These are phyloP conservation scores for Arabidopsis thaliana DNA, from an alignment of 345 rosid species.

Conservation along the genomic window TAIR10.1 NC_003075.7:15588001-15588500, in stretches of 20 bases:
- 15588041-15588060: constrained; percentile 37
- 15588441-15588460: background rate
- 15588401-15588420: background rate
- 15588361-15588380: background rate
- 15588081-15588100: constrained; percentile 3
- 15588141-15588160: too few relatives aligned
- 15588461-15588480: background rate
- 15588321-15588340: background rate
- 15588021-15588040: constrained; percentile 32
- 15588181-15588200: background rate
- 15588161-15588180: too few relatives aligned
- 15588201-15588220: background rate
- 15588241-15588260: background rate
- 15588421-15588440: background rate
- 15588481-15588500: background rate
- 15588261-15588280: background rate
- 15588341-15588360: background rate
- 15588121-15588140: constrained; percentile 10
- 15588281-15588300: background rate
- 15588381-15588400: background rate
- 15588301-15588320: background rate
- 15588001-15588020: constrained; percentile 8
- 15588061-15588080: constrained; percentile 4
- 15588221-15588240: background rate
- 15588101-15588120: constrained; percentile 15